Evolutionary conservation across 805 yeast species (phyloP).

Genomic region (Yarrowia divulgata): DNA sequence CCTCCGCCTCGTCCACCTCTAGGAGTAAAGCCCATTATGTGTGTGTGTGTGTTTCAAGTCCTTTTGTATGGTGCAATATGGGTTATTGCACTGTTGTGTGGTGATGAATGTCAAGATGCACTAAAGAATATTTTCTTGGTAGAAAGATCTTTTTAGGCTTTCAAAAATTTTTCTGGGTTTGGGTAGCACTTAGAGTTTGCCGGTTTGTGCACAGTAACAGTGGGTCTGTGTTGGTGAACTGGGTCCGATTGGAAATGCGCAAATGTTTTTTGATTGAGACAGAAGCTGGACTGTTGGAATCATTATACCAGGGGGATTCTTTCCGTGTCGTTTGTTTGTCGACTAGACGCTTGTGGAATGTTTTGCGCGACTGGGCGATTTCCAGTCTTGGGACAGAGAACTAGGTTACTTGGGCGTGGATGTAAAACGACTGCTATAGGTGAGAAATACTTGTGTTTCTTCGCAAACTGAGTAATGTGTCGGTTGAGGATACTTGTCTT

Average conservation of each 20-base stretch:
- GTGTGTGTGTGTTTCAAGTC: constrained; percentile 31
- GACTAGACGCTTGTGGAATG: neutral
- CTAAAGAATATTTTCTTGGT: constrained; percentile 24
- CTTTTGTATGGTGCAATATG: constrained; percentile 16
- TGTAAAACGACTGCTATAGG: neutral
- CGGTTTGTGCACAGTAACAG: constrained; percentile 4
- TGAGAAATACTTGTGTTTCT: too few species aligned
- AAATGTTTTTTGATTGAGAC: neutral
- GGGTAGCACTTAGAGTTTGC: constrained; percentile 22
- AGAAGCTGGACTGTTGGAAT: neutral
- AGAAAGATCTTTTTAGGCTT: constrained; percentile 31
- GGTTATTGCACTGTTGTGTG: constrained; percentile 33
- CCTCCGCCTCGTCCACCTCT: constrained; percentile 50
- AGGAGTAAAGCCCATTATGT: constrained; percentile 39
- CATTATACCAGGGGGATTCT: neutral
- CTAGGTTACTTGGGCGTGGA: neutral
- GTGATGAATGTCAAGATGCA: constrained; percentile 35
- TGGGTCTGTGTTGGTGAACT: neutral
- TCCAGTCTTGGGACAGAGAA: neutral
- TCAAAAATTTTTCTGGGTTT: constrained; percentile 37
- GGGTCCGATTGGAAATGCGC: neutral
- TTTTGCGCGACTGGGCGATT: neutral
- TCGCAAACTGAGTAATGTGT: too few species aligned
- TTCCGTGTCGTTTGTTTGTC: neutral
- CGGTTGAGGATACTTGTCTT: too few species aligned